phyloP scores from a whole-genome alignment of 148 eudicot genomes.

The Selenicereus undatus region DNA sequence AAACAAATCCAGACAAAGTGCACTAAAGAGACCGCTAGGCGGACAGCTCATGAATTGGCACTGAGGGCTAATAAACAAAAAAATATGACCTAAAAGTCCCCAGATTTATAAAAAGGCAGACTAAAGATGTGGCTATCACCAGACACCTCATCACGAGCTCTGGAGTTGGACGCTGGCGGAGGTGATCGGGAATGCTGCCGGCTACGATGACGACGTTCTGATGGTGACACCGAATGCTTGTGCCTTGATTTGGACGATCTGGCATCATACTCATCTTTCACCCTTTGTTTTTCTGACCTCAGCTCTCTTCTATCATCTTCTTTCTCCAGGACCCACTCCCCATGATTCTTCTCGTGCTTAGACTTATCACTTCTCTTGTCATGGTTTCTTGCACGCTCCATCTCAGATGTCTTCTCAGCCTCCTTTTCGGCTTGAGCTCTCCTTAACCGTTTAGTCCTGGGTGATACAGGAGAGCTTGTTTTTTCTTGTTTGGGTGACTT shows the following conservation, averaged over 20 bases:
- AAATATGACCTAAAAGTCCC: background rate
- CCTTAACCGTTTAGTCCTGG: slow-evolving; percentile 63
- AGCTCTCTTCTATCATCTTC: slow-evolving; percentile 44
- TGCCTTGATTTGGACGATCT: slow-evolving; percentile 60
- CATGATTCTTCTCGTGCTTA: slow-evolving; percentile 34
- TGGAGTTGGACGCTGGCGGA: slow-evolving; percentile 36
- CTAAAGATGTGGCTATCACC: slow-evolving; percentile 72
- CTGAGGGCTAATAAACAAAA: background rate
- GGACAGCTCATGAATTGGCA: background rate
- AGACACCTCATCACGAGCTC: slow-evolving; percentile 84
- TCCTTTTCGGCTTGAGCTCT: slow-evolving; percentile 61
- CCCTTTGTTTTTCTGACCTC: slow-evolving; percentile 31
- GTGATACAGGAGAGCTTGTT: slow-evolving; percentile 48
- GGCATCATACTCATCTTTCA: slow-evolving; percentile 42
- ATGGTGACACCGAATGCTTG: slow-evolving; percentile 55
- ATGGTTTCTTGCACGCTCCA: slow-evolving; percentile 41
- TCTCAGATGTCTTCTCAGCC: slow-evolving; percentile 39
- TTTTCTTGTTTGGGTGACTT: slow-evolving; percentile 42
- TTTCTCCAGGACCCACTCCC: slow-evolving; percentile 41
- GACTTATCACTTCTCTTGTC: slow-evolving; percentile 41
- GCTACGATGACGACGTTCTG: slow-evolving; percentile 52
- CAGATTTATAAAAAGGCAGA: slow-evolving; percentile 4
- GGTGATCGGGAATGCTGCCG: slow-evolving; percentile 76
- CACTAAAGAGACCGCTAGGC: background rate
- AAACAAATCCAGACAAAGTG: background rate